Evolutionary conservation across 2,329 filamentous ascomycete species (phyloP), one percentile per base, ranked within the genome.

Genomic region (Lachnellula arida): DNA sequence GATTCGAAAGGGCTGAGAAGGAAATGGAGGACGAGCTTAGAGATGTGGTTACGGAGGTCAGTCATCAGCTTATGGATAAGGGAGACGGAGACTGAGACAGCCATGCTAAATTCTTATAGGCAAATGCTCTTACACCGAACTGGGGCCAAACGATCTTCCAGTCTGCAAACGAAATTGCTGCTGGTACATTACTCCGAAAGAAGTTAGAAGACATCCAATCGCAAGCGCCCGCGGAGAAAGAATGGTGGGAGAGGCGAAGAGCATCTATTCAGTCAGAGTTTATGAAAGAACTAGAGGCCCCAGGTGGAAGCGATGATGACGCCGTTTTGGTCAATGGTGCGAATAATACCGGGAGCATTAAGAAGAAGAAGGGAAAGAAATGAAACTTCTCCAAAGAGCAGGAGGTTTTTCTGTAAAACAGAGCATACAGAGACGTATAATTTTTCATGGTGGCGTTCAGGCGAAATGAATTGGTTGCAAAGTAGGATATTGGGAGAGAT

Each of bases 91-190:
- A 34, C 51, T 3, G 14, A 39, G 42, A 15, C 11, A 47, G 17
- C 5, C 42, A 50, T 53, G 51, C 61, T 71, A 58, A 71, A 55
- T 55, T 55, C 19, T 53, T 22, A 42, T 47, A 97, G 91, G 94
- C 95, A 67, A 97, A 97, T 71, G 91, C 89, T 19, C 88, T 97
- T 61, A 81, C 84, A 1, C 87, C 89, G 49, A 87, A 87, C 72
- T 99, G 94, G 94, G 94, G 94, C 59, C 87, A 94, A 70, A 85
- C 83, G 55, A 97, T 99, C 72, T 99, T 99, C 81, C 94, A 99
- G 74, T 92, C 89, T 46, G 94, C 94, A 54, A 96, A 96, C 74
- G 94, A 99, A 74, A 97, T 99, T 74, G 85, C 88, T 57, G 87
- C 91, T 69, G 97, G 97, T 75, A 81, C 83, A 43, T 75, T 85